Conservation (phyloP, 2,329 filamentous ascomycete species). For the Colletotrichum sublineola region DNA sequence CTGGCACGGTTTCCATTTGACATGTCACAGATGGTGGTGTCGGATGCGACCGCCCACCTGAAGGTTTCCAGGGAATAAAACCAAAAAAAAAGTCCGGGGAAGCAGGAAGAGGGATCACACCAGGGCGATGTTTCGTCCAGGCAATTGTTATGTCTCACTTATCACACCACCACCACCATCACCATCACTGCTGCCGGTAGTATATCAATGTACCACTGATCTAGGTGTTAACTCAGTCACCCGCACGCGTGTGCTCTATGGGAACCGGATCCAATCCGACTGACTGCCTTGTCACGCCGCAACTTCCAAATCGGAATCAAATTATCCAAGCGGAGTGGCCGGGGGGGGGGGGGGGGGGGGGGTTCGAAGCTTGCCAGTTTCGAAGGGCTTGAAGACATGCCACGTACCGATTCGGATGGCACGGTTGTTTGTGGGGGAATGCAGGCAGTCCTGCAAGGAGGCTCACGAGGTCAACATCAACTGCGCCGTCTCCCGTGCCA, state of each 20-base stretch:
- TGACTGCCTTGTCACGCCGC: conserved; percentile 16
- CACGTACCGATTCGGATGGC: conserved; percentile 29
- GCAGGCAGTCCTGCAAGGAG: conserved; percentile 17
- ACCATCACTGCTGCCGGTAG: too few species aligned
- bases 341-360: too few species aligned
- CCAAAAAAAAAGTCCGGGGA: not conserved
- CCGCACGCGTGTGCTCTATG: not conserved
- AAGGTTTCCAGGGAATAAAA: not conserved
- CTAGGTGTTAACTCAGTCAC: conserved; percentile 4
- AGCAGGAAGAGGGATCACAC: not conserved
- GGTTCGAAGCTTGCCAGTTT: not conserved
- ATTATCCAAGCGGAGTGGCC: not conserved
- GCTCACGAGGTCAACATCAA: conserved; percentile 32
- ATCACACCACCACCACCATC: too few species aligned
- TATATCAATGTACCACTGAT: not conserved
- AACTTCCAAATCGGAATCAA: not conserved
- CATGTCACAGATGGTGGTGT: too few species aligned
- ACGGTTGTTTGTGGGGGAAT: conserved; percentile 39
- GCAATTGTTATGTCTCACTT: not conserved
- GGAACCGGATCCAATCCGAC: conserved; percentile 3
- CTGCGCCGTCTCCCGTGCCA: conserved; percentile 16
- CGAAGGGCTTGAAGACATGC: not conserved
- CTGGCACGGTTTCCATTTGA: too few species aligned
- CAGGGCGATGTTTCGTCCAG: not conserved
- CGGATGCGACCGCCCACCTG: conserved; percentile 11